These are phyloP conservation scores for Cutaneotrichosporon mucoides DNA, from an alignment of 1,284 basidiomycete genomes.

Conservation along the genomic window DNA sequence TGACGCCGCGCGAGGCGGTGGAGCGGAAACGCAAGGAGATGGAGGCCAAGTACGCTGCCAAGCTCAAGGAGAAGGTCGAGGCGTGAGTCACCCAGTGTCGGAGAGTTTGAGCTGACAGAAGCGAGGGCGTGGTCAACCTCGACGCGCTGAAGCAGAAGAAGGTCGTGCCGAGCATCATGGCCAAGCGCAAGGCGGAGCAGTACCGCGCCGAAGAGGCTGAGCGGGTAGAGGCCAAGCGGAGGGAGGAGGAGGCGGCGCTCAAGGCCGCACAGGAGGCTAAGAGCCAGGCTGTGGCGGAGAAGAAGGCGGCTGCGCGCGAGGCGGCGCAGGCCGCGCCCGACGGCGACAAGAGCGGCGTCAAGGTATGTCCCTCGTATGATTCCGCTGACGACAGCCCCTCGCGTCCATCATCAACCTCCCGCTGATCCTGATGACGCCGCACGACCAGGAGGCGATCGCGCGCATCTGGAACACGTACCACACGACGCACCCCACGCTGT, in stretches of 20 bases:
- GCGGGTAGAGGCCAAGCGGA: slow-evolving; percentile 8
- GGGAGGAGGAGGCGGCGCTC: slow-evolving; percentile 11
- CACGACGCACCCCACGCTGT: slow-evolving; percentile 67
- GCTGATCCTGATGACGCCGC: slow-evolving; percentile 63
- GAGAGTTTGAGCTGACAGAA: slow-evolving; percentile 20
- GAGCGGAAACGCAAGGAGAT: slow-evolving; percentile 43
- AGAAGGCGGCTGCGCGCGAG: slow-evolving; percentile 33
- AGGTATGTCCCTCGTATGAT: no score
- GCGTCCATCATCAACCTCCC: slow-evolving; percentile 72
- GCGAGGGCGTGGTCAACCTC: slow-evolving; percentile 42
- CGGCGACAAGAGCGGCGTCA: slow-evolving; percentile 45
- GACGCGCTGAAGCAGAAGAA: slow-evolving; percentile 48
- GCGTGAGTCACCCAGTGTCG: no score
- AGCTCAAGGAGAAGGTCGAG: slow-evolving; percentile 43
- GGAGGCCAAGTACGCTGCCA: slow-evolving; percentile 48
- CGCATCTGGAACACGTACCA: slow-evolving; percentile 88
- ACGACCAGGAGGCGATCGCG: slow-evolving; percentile 67
- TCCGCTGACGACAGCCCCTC: no score
- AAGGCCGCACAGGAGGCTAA: slow-evolving; percentile 52
- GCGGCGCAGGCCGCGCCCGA: slow-evolving; percentile 32
- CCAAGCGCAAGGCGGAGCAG: slow-evolving; percentile 28
- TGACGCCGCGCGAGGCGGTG: slow-evolving; percentile 44
- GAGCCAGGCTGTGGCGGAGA: slow-evolving; percentile 47
- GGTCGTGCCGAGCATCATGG: slow-evolving; percentile 30
- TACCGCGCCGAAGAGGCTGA: slow-evolving; percentile 17